Conservation (phyloP, 202 grass and related monocot species). For the Dendrocalamus latiflorus region DNA sequence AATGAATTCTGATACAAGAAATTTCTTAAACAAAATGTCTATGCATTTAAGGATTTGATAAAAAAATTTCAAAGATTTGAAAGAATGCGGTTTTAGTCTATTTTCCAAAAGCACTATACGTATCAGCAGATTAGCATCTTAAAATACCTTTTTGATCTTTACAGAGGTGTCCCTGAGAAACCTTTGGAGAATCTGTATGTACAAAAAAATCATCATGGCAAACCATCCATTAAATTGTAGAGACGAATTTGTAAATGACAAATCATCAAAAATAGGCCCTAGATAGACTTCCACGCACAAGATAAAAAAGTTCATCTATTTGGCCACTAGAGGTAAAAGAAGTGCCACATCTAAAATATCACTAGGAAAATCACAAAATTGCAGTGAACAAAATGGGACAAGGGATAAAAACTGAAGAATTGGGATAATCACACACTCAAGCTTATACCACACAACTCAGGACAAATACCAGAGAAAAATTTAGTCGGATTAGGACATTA, state of each 20-base stretch:
- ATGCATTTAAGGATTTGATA: not conserved
- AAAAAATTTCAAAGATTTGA: not conserved
- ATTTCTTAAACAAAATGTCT: not conserved
- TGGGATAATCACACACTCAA: no score
- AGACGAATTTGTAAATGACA: not conserved
- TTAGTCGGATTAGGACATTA: no score
- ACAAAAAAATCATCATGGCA: not conserved
- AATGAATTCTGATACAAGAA: not conserved
- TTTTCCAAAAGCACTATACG: not conserved
- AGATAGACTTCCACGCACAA: not conserved
- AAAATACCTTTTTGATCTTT: not conserved
- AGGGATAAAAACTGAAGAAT: no score
- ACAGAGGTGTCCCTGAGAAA: not conserved
- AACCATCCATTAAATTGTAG: not conserved
- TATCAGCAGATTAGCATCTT: not conserved
- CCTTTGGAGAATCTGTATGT: conserved; percentile 16
- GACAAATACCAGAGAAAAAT: no score
- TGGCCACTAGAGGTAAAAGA: no score
- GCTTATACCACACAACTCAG: no score
- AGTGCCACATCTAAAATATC: no score
- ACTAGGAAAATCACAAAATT: no score
- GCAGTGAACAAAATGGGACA: no score
- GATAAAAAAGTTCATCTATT: not conserved
- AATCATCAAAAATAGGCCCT: not conserved
- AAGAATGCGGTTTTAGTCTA: not conserved